Evolutionary conservation across 805 yeast genomes (phyloP).

Genomic region (Spencermartinsiella europaea): DNA sequence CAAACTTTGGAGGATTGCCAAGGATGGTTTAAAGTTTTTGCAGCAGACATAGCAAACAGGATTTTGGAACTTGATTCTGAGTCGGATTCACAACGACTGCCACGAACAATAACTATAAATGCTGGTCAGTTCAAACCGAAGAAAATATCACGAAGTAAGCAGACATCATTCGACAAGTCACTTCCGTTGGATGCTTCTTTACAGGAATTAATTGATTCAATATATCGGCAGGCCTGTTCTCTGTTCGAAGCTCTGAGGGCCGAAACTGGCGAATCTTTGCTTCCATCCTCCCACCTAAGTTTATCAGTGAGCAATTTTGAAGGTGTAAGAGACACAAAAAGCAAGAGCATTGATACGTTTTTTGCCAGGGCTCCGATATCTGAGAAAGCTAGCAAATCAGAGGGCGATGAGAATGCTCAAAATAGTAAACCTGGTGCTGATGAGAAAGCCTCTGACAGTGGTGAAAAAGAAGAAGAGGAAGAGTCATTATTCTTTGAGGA

Average conservation of each 20-base stretch:
- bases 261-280: constrained; percentile 6
- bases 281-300: constrained; percentile 11
- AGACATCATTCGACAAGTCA: constrained; percentile 17
- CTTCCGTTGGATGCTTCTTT: not conserved
- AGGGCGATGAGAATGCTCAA: not conserved
- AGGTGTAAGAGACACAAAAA: not conserved
- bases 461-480: constrained; percentile 3
- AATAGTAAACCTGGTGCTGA: not conserved
- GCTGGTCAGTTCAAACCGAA: constrained; percentile 25
- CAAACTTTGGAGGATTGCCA: constrained; percentile 49
- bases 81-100: constrained; percentile 39
- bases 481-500: constrained; percentile 18
- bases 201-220: not conserved
- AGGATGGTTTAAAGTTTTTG: constrained; percentile 78
- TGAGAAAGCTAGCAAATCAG: not conserved
- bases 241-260: constrained; percentile 1
- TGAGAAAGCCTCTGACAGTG: not conserved
- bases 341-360: not conserved
- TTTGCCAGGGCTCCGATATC: not conserved
- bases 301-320: constrained; percentile 9
- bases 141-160: constrained; percentile 19
- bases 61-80: constrained; percentile 73
- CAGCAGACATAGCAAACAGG: constrained; percentile 71
- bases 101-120: constrained; percentile 48
- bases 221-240: not conserved